A percentile compares a stretch with the other conserved stretches of the same genome.
phyloP scores from a whole-genome alignment of 1,139 yeast genomes.

The Geotrichum aggregatum region DNA sequence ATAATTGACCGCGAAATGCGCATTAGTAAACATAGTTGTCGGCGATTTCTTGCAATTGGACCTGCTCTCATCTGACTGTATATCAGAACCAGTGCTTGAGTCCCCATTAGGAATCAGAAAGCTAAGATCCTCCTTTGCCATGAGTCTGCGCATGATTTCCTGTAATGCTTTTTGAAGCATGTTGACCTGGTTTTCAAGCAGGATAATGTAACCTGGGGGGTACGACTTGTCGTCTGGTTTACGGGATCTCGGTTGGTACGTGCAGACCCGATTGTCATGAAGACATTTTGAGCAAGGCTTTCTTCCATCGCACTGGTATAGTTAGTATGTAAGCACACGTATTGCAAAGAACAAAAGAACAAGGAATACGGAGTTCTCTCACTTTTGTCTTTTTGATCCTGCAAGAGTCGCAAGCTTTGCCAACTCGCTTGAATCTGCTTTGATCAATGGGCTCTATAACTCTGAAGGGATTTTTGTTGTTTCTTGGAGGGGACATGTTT shows the following conservation, averaged over 20 bases:
- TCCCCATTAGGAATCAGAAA: background rate
- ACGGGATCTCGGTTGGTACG: constrained; percentile 1
- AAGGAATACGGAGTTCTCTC: background rate
- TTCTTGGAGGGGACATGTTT: background rate
- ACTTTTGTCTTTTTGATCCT: constrained; percentile 14
- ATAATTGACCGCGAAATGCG: constrained; percentile 1
- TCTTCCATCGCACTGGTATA: constrained; percentile 6
- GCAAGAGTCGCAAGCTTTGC: constrained; percentile 14
- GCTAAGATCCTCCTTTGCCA: constrained; percentile 1
- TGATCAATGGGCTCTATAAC: background rate
- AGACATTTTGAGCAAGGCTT: constrained; percentile 10
- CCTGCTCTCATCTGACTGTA: no score
- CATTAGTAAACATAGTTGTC: background rate
- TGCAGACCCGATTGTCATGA: constrained; percentile 7
- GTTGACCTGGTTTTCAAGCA: constrained; percentile 4
- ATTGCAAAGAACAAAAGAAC: background rate
- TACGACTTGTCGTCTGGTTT: background rate
- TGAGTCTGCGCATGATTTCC: constrained; percentile 5
- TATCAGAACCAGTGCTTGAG: no score
- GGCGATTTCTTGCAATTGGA: background rate
- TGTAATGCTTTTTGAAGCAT: constrained; percentile 7
- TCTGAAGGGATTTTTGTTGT: no score
- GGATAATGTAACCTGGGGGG: constrained; percentile 9
- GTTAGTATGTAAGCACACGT: background rate
- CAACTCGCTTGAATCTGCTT: constrained; percentile 4